Conservation (phyloP, 305 asterid species). For the Solanum chacoense region DNA sequence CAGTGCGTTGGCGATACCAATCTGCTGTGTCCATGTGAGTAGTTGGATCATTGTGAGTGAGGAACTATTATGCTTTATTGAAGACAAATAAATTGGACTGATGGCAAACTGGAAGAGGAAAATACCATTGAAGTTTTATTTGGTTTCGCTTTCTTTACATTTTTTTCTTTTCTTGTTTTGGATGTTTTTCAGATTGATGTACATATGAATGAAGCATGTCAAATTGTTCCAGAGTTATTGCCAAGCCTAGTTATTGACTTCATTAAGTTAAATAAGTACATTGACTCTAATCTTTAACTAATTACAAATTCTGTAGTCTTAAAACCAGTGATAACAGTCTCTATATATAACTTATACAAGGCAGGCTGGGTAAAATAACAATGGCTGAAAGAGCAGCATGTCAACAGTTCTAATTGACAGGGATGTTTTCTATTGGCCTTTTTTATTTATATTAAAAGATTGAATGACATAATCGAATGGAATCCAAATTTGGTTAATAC, state of each 20-base stretch:
- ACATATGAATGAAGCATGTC: background rate
- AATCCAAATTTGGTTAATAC: background rate
- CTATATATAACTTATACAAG: background rate
- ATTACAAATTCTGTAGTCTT: background rate
- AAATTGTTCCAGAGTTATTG: background rate
- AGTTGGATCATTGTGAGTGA: background rate
- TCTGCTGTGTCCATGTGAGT: conserved; percentile 43
- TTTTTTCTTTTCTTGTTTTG: background rate
- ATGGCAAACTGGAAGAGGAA: background rate
- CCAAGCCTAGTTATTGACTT: background rate
- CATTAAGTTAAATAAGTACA: background rate
- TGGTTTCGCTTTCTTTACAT: background rate
- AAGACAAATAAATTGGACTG: background rate
- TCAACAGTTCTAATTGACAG: background rate
- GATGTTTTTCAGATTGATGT: background rate
- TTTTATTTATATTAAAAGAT: background rate
- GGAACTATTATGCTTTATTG: background rate
- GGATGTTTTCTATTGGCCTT: background rate
- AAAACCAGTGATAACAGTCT: background rate
- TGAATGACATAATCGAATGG: background rate
- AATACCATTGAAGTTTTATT: background rate
- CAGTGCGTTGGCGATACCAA: conserved; percentile 35
- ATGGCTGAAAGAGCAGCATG: background rate
- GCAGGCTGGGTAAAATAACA: background rate
- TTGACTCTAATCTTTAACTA: background rate